Evolutionary conservation across 371 early-diverging fungal species (phyloP).

Genomic region (Capillidium rhysosporum): DNA sequence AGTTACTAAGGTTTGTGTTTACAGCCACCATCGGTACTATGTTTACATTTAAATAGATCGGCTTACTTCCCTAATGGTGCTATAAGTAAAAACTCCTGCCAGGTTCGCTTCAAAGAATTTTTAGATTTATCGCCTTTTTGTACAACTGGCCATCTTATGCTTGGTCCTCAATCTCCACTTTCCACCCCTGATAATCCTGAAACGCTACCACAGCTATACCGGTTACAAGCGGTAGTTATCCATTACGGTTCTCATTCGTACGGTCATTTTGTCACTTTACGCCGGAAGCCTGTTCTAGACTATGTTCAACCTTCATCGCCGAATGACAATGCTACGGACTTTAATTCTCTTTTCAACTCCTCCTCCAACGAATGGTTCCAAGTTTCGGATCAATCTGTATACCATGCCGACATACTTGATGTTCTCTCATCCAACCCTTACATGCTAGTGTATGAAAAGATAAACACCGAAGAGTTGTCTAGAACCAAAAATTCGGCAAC

Average conservation of each 20-base stretch:
- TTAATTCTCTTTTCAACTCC: constrained; percentile 21
- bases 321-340: constrained; percentile 14
- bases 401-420: constrained; percentile 42
- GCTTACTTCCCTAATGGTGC: constrained; percentile 39
- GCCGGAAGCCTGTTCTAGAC: constrained; percentile 29
- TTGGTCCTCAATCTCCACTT: constrained; percentile 20
- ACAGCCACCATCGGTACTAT: constrained; percentile 36
- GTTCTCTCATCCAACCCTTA: constrained; percentile 61
- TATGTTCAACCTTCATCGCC: constrained; percentile 10
- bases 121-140: constrained; percentile 47
- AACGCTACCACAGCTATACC: constrained; percentile 22
- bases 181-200: constrained; percentile 10
- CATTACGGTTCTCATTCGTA: constrained; percentile 78
- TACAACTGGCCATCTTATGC: constrained; percentile 28
- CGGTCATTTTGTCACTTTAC: constrained; percentile 83
- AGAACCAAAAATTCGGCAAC: neutral
- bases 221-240: constrained; percentile 63
- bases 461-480: constrained; percentile 1
- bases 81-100: constrained; percentile 49
- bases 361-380: constrained; percentile 48
- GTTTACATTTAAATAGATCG: constrained; percentile 63
- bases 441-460: constrained; percentile 75
- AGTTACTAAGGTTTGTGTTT: neutral
- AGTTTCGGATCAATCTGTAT: constrained; percentile 74
- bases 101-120: constrained; percentile 43